phyloP scores from a whole-genome alignment of 805 yeast species.

The Phaffomyces antillensis region DNA sequence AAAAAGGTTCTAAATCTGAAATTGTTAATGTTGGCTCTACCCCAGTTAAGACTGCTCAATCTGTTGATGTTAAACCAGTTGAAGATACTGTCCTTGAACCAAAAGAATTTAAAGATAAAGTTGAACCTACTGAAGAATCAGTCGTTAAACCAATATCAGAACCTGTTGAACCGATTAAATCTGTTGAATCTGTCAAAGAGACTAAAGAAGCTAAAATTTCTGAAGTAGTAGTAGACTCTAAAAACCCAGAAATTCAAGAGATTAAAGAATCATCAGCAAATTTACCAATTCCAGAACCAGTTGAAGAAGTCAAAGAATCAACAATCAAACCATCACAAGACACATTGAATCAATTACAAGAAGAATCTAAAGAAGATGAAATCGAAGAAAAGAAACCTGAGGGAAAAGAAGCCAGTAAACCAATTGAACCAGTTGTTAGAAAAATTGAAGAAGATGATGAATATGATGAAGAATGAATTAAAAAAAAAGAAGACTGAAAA shows the following conservation, averaged over 20 bases:
- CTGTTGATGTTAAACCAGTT: background rate
- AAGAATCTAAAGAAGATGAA: constrained; percentile 26
- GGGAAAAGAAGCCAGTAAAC: constrained; percentile 21
- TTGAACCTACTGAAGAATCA: background rate
- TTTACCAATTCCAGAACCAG: background rate
- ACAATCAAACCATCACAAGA: constrained; percentile 8
- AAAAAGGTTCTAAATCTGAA: no score
- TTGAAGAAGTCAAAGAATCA: background rate
- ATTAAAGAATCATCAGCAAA: background rate
- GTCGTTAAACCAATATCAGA: background rate
- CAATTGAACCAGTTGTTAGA: constrained; percentile 32
- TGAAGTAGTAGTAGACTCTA: background rate
- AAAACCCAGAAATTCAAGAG: background rate
- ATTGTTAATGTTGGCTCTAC: background rate
- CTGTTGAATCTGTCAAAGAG: no score
- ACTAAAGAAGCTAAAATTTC: background rate
- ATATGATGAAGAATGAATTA: constrained; percentile 29
- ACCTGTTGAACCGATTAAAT: background rate
- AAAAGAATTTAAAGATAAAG: background rate
- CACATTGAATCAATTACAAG: constrained; percentile 14
- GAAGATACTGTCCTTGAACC: background rate
- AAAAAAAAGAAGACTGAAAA: background rate
- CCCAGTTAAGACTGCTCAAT: background rate
- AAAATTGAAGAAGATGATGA: constrained; percentile 33
- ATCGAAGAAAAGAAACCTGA: constrained; percentile 12